Base-by-base conservation (phyloP, 352 stramenopile genomes). In the Pythium myriotylum region DNA sequence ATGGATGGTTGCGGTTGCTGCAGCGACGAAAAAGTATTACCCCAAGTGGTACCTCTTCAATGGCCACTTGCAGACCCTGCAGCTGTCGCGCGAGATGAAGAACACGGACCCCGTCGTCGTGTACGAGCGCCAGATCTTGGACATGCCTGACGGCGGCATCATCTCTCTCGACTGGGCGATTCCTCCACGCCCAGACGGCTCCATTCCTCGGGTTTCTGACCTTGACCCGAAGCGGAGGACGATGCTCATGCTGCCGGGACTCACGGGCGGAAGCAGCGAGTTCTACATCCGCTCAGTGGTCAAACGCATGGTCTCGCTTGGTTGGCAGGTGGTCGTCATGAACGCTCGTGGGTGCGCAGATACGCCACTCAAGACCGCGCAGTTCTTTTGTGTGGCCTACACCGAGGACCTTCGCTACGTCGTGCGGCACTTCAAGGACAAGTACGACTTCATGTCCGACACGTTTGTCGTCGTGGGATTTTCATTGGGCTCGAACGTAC, bases 91-190 rank as follows among this genome's bases (percentile, higher is more conserved):
- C 41, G 70, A 75, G 37, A 83, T 83, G 37, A 74, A 83, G 20
- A 68, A 79, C 29, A 33, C 51, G 7, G 54, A 69, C 1, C 79
- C 81, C 2, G 17, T 48, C 7, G 72, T 88, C 33, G n/a, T 57
- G 4, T 92, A 92, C 63, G 62, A 80, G 42, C 77, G 83, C 12
- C 72, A 90, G 56, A 55, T 86, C 14, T 58, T 92, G 3, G 67
- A 85, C 26, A 75, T 90, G 65, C 74, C 75, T 9, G 80, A 91
- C 55, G 80, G 82, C 16, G 84, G 84, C 14, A 67, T 90, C 16
- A 77, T 89, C 26, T 89, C 84, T 1, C 59, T 93, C 20, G 84
- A 93, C 67, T 93, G 84, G 84, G 84, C 81, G 13, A 67, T 87
- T 2, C 64, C 77, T 29, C 23, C 72, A 17, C 53, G 43, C n/a